Conservation (phyloP, 139 green algal species). For the Microglena sp. region DNA sequence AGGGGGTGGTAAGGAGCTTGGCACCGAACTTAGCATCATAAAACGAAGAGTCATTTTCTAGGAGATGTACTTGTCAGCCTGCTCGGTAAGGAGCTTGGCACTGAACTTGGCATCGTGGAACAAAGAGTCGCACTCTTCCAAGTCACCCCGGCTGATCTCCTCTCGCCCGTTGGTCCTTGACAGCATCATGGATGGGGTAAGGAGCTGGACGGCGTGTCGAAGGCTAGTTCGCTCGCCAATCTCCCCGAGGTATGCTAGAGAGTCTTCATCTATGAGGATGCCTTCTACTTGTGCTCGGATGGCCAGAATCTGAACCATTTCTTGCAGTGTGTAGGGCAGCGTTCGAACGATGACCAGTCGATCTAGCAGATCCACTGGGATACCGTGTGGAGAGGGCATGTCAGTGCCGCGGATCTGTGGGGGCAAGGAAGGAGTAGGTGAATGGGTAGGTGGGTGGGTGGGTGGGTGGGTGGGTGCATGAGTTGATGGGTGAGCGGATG, state of each 20-base stretch:
- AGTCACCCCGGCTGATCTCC: slow-evolving; percentile 40
- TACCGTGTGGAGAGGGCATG: slow-evolving; percentile 81
- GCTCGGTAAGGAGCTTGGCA: slow-evolving; percentile 77
- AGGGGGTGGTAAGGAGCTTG: too few species aligned
- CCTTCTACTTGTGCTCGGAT: slow-evolving; percentile 90
- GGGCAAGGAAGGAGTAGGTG: neutral
- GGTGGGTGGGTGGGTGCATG: neutral
- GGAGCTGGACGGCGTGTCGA: slow-evolving; percentile 77
- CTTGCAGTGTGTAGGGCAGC: slow-evolving; percentile 82
- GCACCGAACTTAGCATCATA: too few species aligned
- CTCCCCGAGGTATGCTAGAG: slow-evolving; percentile 75
- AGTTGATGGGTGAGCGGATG: neutral
- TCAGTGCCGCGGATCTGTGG: slow-evolving; percentile 72
- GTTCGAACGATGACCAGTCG: slow-evolving; percentile 97
- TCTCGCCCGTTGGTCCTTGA: slow-evolving; percentile 56
- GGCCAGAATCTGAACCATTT: slow-evolving; percentile 86
- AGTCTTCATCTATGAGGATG: slow-evolving; percentile 79
- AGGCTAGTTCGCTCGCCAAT: slow-evolving; percentile 79
- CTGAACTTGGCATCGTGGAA: slow-evolving; percentile 94
- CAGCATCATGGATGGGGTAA: slow-evolving; percentile 80
- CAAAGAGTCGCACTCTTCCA: slow-evolving; percentile 92
- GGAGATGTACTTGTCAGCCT: slow-evolving; percentile 92
- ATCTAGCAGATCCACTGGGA: slow-evolving; percentile 96
- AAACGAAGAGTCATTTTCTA: too few species aligned
- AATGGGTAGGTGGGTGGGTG: too few species aligned